Percentiles rank a stretch among this genome's conserved stretches.
Conservation (phyloP, 495 filamentous ascomycete species). For the Sabuloglossum arenarium region DNA sequence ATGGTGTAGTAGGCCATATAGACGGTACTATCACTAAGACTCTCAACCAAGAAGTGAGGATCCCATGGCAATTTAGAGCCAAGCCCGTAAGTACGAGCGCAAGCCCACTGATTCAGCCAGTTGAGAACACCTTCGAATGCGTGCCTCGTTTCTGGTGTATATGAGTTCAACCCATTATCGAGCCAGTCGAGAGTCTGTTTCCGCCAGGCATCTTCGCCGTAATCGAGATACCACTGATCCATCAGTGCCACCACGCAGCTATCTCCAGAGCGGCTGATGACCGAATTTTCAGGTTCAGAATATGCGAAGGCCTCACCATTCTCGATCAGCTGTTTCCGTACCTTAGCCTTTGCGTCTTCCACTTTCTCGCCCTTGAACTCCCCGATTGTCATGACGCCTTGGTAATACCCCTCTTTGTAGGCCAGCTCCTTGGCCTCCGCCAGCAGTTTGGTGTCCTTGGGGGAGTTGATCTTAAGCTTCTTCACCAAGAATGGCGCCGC, state of each 20-base stretch:
- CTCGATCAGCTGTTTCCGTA: slow-evolving; percentile 59
- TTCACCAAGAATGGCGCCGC: slow-evolving; percentile 69
- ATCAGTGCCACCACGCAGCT: slow-evolving; percentile 83
- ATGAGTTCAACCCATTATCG: slow-evolving; percentile 56
- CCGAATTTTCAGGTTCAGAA: slow-evolving; percentile 76
- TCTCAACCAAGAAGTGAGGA: slow-evolving; percentile 75
- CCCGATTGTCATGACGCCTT: slow-evolving; percentile 75
- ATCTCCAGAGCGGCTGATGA: slow-evolving; percentile 69
- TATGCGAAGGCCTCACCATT: slow-evolving; percentile 72
- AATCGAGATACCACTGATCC: slow-evolving; percentile 95
- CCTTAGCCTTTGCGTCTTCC: slow-evolving; percentile 66
- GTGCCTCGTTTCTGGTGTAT: slow-evolving; percentile 57
- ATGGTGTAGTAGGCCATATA: slow-evolving; percentile 98
- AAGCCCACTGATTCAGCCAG: slow-evolving; percentile 94
- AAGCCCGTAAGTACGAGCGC: slow-evolving; percentile 75
- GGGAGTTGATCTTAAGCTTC: slow-evolving; percentile 86
- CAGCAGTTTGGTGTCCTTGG: slow-evolving; percentile 79
- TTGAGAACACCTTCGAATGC: slow-evolving; percentile 63
- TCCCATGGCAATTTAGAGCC: slow-evolving; percentile 97
- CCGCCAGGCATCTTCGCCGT: slow-evolving; percentile 69
- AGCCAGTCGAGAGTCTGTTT: slow-evolving; percentile 52
- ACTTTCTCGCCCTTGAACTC: slow-evolving; percentile 80
- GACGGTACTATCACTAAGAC: slow-evolving; percentile 71
- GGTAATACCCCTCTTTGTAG: slow-evolving; percentile 96
- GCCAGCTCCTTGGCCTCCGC: slow-evolving; percentile 88